Percentiles rank a stretch among this genome's conserved stretches.
Conservation (phyloP, 1,284 basidiomycete genomes). For the Sporisorium iseilematis-ciliati region DNA sequence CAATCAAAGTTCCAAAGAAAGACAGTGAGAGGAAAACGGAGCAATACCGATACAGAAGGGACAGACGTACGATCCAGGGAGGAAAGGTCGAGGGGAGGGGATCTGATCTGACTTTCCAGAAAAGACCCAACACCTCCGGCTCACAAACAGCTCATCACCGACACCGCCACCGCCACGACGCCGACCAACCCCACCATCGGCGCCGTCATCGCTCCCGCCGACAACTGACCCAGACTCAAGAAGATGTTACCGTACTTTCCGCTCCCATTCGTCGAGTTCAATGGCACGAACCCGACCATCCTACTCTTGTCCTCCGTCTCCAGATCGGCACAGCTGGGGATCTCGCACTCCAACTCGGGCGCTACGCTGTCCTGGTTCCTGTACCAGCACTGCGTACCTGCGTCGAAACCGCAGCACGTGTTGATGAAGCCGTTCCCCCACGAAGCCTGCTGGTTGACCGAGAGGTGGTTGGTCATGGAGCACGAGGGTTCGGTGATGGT, state of each 20-base stretch:
- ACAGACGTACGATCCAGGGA: neutral
- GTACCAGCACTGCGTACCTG: slow-evolving; percentile 49
- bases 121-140: neutral
- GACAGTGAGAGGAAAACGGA: slow-evolving; percentile 4
- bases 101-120: too few relatives aligned
- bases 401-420: slow-evolving; percentile 52
- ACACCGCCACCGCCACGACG: neutral
- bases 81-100: too few relatives aligned
- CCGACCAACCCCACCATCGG: slow-evolving; percentile 7
- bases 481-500: slow-evolving; percentile 50
- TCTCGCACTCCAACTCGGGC: slow-evolving; percentile 41
- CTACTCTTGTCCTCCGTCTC: slow-evolving; percentile 35
- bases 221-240: slow-evolving; percentile 40
- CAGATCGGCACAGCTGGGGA: slow-evolving; percentile 50
- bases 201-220: slow-evolving; percentile 3
- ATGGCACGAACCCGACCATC: slow-evolving; percentile 54
- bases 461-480: slow-evolving; percentile 46
- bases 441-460: slow-evolving; percentile 56
- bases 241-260: slow-evolving; percentile 59
- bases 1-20: slow-evolving; percentile 1
- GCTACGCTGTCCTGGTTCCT: slow-evolving; percentile 34
- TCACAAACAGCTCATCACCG: slow-evolving; percentile 4
- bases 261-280: slow-evolving; percentile 50
- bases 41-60: neutral
- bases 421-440: slow-evolving; percentile 57